Evolutionary conservation across 2,329 filamentous ascomycete genomes (phyloP), one percentile per base, ranked within the genome.

Genomic region (Cercospora sp.): DNA sequence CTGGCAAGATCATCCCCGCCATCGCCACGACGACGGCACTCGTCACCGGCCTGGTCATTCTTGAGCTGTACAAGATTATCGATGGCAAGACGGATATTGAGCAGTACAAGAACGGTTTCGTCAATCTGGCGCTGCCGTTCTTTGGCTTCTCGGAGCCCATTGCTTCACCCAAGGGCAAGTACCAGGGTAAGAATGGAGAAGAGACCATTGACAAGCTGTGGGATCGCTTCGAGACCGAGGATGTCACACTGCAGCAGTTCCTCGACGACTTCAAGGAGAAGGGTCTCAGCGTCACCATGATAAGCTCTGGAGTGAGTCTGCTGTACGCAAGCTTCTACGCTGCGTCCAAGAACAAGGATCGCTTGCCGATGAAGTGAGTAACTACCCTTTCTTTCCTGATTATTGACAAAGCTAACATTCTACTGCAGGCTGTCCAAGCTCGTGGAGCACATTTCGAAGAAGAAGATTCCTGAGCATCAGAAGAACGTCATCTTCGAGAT

Each of bases 91-190:
- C 87, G n/a, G 93, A 98, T 74, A 90, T 97, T 72, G 95, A 98
- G 82, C 92, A 98, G 82, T 99, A 96, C 89, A 98, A 98, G 88
- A 99, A 99, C 78, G 95, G 95, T 16, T 99, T 99, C 81, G 86
- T 98, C 82, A 99, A 99, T 82, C 83, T 99, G 73, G 95, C 95
- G 1, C 84, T 99, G 71, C 95, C 95, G 0, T 98, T 99, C 87
- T 97, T 99, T 75, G 94, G 94, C 45, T 99, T 99, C 87, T 97
- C 93, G 77, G 95, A 99, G 82, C 95, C 95, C 2, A 96, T 99
- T 75, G 89, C 90, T 5, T 97, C 93, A 74, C 93, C 94, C 31
- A 98, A 97, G 86, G 92, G 94, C 72, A 92, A 88, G 75, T 99
- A 98, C 82, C 84, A 89, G 78, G 91, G 93, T 23, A 90, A 90